A percentile compares a stretch with the other conserved stretches of the same genome.
phyloP scores from a whole-genome alignment of 148 eudicot genomes.

The Camellia granthamiana region DNA sequence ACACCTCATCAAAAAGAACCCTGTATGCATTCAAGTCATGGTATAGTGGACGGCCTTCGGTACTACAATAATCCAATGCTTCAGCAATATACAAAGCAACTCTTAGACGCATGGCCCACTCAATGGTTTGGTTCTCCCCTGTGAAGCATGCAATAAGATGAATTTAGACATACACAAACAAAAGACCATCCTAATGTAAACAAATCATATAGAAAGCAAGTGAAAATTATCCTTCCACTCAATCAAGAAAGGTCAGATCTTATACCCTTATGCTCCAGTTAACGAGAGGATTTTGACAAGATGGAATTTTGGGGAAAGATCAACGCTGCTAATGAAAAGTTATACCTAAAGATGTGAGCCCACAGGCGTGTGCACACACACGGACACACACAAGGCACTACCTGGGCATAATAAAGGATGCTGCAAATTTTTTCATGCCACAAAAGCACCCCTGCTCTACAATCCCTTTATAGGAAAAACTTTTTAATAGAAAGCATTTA shows the following conservation, averaged over 20 bases:
- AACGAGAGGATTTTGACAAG: not conserved
- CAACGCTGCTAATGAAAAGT: not conserved
- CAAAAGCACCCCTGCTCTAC: not conserved
- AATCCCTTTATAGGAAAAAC: not conserved
- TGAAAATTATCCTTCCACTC: not conserved
- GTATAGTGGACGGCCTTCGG: slow-evolving; percentile 77
- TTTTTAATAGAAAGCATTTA: not conserved
- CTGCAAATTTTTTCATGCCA: not conserved
- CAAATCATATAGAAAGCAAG: not conserved
- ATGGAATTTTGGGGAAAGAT: not conserved
- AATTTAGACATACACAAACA: not conserved
- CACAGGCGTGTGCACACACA: not conserved
- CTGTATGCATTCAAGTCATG: slow-evolving; percentile 90
- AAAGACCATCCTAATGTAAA: not conserved
- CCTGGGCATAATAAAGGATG: not conserved
- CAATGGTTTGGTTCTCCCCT: slow-evolving; percentile 96
- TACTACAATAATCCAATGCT: slow-evolving; percentile 80
- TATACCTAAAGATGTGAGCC: not conserved
- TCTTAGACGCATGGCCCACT: slow-evolving; percentile 92
- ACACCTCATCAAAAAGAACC: slow-evolving; percentile 96
- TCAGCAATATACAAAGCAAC: slow-evolving; percentile 83
- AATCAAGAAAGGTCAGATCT: not conserved
- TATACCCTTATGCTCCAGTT: not conserved
- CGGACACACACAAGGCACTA: not conserved
- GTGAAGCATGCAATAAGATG: slow-evolving; percentile 20